phyloP scores from a whole-genome alignment of 257 asterid species.

The Capsicum baccatum region DNA sequence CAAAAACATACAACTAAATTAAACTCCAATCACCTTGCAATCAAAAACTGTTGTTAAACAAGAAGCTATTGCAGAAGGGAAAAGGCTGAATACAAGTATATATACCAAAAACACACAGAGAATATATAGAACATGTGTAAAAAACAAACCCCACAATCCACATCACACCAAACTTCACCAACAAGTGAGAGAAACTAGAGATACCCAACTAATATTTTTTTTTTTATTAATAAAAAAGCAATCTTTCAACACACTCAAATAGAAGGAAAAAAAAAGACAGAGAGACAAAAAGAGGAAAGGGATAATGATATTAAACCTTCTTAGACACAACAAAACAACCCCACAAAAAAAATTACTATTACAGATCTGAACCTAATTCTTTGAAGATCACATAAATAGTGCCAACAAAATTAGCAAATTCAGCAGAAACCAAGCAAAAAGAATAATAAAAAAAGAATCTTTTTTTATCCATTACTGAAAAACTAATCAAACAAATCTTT shows the following conservation, averaged over 20 bases:
- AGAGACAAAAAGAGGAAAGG: background rate
- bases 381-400: background rate
- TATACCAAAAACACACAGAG: background rate
- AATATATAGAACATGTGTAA: background rate
- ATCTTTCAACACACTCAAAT: conserved; percentile 27
- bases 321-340: conserved; percentile 8
- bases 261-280: background rate
- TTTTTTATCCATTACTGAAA: background rate
- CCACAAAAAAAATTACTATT: conserved; percentile 8
- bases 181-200: background rate
- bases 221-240: background rate
- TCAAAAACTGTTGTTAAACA: background rate
- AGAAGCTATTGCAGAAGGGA: conserved; percentile 22
- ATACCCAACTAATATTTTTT: background rate
- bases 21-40: conserved; percentile 14
- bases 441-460: background rate
- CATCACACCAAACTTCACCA: conserved; percentile 36
- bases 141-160: conserved; percentile 2
- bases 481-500: background rate
- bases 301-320: conserved; percentile 32
- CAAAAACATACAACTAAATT: background rate
- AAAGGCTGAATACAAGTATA: conserved; percentile 18
- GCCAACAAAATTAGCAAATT: background rate
- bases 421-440: background rate
- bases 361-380: conserved; percentile 36